Conservation (phyloP, 768 basidiomycete genomes). For the Boletus eberwhitei region DNA sequence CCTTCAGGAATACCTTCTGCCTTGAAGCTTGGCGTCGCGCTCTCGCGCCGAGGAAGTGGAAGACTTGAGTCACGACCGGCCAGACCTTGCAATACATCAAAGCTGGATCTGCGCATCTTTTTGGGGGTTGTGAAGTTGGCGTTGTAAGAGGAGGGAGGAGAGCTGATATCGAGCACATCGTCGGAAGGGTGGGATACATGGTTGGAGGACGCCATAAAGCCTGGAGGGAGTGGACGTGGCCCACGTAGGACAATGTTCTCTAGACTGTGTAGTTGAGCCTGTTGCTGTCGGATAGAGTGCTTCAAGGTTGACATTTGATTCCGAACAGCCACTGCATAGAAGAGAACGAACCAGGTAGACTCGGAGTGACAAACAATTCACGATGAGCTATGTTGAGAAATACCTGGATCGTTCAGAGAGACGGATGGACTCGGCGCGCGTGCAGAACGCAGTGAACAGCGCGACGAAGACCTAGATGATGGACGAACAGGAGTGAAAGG, state of each 20-base stretch:
- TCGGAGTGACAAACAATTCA: conserved; percentile 23
- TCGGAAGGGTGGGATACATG: conserved; percentile 34
- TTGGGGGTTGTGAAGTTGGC: conserved; percentile 40
- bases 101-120: conserved; percentile 63
- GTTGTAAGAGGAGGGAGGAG: conserved; percentile 33
- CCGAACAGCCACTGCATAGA: conserved; percentile 61
- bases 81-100: conserved; percentile 64
- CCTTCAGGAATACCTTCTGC: conserved; percentile 68
- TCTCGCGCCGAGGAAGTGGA: conserved; percentile 63
- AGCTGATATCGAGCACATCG: conserved; percentile 32
- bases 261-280: conserved; percentile 69
- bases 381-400: conserved; percentile 27
- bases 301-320: conserved; percentile 79
- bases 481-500: conserved; percentile 35
- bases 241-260: conserved; percentile 67
- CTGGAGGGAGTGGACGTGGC: conserved; percentile 54
- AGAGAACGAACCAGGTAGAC: conserved; percentile 25
- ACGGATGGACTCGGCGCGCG: conserved; percentile 54
- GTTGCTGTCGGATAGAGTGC: conserved; percentile 80
- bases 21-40: conserved; percentile 34
- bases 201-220: conserved; percentile 40
- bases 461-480: conserved; percentile 47
- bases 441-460: conserved; percentile 43
- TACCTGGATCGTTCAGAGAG: conserved; percentile 66
- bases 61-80: conserved; percentile 76